phyloP scores from a whole-genome alignment of 108 stramenopile species.

The Cyclostephanos invisitatus region DNA sequence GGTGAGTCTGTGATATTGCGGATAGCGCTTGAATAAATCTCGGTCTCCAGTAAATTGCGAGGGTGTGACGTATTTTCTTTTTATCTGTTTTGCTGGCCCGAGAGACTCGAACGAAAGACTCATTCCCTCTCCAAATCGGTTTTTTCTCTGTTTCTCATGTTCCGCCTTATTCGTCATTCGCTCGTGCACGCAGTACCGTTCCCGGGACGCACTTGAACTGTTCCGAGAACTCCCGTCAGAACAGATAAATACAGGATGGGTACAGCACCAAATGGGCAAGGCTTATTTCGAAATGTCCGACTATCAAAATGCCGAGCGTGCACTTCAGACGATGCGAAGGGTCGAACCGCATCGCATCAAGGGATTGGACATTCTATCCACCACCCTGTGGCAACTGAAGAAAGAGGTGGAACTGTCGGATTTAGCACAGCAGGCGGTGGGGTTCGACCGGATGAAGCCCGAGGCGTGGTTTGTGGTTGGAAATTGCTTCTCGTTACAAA shows the following conservation, averaged over 20 bases:
- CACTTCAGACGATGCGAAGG: slow-evolving; percentile 83
- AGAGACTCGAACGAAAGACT: no score
- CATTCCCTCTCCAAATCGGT: no score
- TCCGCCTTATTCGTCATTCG: neutral
- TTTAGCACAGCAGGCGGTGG: slow-evolving; percentile 89
- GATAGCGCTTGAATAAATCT: neutral
- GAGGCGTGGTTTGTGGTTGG: slow-evolving; percentile 97
- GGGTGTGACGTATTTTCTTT: no score
- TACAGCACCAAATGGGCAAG: slow-evolving; percentile 89
- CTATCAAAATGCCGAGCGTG: slow-evolving; percentile 82
- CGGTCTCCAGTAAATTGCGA: neutral
- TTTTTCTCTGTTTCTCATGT: slow-evolving; percentile 3
- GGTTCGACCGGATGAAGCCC: slow-evolving; percentile 84
- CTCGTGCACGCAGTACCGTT: slow-evolving; percentile 54
- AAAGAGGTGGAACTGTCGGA: slow-evolving; percentile 94
- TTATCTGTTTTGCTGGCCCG: no score
- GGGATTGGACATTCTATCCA: slow-evolving; percentile 91
- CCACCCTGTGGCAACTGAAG: slow-evolving; percentile 95
- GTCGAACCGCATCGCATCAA: slow-evolving; percentile 91
- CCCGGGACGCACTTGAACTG: slow-evolving; percentile 77
- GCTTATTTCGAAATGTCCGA: slow-evolving; percentile 96
- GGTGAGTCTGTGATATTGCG: slow-evolving; percentile 32
- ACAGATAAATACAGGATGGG: slow-evolving; percentile 93
- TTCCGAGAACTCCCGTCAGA: slow-evolving; percentile 71
- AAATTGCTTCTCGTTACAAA: slow-evolving; percentile 96